Evolutionary conservation across 805 yeast species (phyloP), one percentile per base, ranked within the genome.

Genomic region (Myxozyma lipomycoides): DNA sequence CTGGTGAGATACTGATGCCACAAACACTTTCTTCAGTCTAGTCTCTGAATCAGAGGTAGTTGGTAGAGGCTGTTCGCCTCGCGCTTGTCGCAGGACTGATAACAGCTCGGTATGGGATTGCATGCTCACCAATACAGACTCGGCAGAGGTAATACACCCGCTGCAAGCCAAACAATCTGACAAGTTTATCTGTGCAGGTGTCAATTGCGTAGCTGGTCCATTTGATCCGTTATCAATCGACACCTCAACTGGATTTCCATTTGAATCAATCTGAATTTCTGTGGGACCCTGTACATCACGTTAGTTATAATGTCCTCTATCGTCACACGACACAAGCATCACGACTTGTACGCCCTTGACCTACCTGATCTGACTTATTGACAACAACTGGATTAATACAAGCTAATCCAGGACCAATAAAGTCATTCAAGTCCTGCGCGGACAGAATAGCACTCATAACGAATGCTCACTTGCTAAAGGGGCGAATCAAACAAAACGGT

Each of bases 111-210:
- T 79, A 61, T 90, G 95, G 35, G 95, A 86, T 66, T 93, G 98
- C 58, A 87, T 83, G 1, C 95, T 87, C 37, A 93, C 84, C 41
- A 93, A 71, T 4, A 93, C 88, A 56, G 91, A 96, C 65, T 93
- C 98, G n/a, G 96, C 95, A 3, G 96, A 86, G 0, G 98, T 93
- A 48, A 93, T 88, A 67, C 98, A 93, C 0, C 98, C 98, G 6
- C 95, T 82, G 64, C 98, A 93, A 0, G 98, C 98, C 47, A 93
- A 72, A 68, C 98, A 93, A 71, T 93, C 98, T 18, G 89, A 83
- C 45, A 93, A 70, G 1, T 93, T 84, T 42, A 93, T 91, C 57
- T 86, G 91, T 0, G 97, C 98, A 46, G 88, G 82, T 24, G 83
- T 76, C 4, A 88, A 71, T 12, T 52, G 34, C 4, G 52, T 51